These are phyloP conservation scores for Ceratocystis lukuohia DNA, from an alignment of 2,329 filamentous ascomycete species.

Conservation along the genomic window DNA sequence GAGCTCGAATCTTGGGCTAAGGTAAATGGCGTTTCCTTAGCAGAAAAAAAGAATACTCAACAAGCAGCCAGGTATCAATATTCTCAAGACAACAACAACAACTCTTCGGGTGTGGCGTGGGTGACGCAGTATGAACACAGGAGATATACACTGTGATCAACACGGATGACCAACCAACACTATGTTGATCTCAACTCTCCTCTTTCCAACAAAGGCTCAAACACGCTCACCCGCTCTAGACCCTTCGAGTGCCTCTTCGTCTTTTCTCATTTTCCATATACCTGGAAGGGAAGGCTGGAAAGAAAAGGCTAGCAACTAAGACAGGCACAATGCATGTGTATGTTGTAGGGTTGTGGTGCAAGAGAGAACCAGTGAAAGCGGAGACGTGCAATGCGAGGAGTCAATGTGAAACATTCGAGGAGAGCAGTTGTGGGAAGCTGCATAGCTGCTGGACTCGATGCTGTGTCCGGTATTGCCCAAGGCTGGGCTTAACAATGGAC, in stretches of 20 bases:
- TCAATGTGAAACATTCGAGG: not conserved
- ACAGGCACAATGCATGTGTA: not conserved
- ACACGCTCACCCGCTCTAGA: not conserved
- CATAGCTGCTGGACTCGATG: not conserved
- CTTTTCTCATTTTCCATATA: not conserved
- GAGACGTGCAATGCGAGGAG: conserved; percentile 6
- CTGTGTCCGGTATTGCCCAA: not conserved
- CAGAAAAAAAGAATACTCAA: no score
- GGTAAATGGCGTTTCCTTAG: no score
- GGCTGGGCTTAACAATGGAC: not conserved
- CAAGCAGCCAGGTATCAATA: no score
- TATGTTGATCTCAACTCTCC: not conserved
- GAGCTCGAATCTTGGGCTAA: no score
- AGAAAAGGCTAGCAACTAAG: not conserved
- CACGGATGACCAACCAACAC: not conserved
- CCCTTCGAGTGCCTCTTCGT: not conserved
- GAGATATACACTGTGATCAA: not conserved
- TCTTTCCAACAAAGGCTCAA: not conserved
- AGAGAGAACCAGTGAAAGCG: not conserved
- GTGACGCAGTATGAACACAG: not conserved
- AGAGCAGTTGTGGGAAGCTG: not conserved
- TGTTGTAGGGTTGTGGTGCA: not conserved
- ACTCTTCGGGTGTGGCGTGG: not conserved
- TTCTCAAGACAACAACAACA: no score
- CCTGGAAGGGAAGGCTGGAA: not conserved